These are phyloP conservation scores for Penicillium sp. DNA, from an alignment of 2,329 filamentous ascomycete genomes.

Conservation along the genomic window DNA sequence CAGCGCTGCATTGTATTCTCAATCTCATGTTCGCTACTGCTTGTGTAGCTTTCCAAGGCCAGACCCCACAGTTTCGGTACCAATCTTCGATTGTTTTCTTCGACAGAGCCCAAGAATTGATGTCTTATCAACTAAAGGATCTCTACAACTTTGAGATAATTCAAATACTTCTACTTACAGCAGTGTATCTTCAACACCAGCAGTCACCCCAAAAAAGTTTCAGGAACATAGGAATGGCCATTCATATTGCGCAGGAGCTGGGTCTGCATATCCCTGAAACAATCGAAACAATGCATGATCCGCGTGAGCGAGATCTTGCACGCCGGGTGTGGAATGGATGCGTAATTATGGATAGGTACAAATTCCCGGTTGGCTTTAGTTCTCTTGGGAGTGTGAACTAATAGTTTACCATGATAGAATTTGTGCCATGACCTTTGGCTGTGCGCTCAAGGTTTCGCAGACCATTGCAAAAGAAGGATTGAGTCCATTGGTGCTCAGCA, in stretches of 20 bases:
- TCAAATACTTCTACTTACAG: slow-evolving; percentile 10
- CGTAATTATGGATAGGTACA: slow-evolving; percentile 11
- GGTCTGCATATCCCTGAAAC: slow-evolving; percentile 6
- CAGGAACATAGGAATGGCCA: slow-evolving; percentile 6
- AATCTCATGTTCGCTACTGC: slow-evolving; percentile 18
- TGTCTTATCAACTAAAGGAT: slow-evolving; percentile 7
- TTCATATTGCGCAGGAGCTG: slow-evolving; percentile 10
- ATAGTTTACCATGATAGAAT: neutral
- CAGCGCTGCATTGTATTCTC: slow-evolving; percentile 14
- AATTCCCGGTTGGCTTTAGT: neutral
- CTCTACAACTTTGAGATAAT: slow-evolving; percentile 12
- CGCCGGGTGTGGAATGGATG: slow-evolving; percentile 11
- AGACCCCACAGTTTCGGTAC: slow-evolving; percentile 3
- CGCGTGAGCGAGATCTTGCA: slow-evolving; percentile 4
- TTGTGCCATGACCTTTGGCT: slow-evolving; percentile 9
- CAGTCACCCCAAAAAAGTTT: slow-evolving; percentile 7
- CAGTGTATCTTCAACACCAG: slow-evolving; percentile 9
- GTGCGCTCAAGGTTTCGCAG: slow-evolving; percentile 2
- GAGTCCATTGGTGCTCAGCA: neutral
- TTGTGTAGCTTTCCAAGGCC: slow-evolving; percentile 12
- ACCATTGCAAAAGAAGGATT: slow-evolving; percentile 7
- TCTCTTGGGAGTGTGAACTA: neutral
- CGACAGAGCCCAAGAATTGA: slow-evolving; percentile 7
- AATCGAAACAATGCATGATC: neutral
- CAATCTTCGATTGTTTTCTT: slow-evolving; percentile 7